Base-by-base conservation (phyloP, 2,329 filamentous ascomycete genomes). In the Lomentospora prolificans region DNA sequence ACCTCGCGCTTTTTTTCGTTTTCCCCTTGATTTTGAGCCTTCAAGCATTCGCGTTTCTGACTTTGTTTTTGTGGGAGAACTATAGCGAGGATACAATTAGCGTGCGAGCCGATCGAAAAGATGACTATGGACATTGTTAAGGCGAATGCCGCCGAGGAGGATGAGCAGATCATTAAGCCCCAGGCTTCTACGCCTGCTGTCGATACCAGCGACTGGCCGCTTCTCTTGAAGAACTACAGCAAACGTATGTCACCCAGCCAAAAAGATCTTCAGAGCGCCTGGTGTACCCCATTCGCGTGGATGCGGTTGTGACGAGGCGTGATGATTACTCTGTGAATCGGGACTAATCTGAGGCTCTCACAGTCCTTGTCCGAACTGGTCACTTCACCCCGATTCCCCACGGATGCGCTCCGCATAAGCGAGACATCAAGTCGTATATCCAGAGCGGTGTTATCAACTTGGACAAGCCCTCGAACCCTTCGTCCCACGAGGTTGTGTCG, bases 361-460 rank as follows among this genome's bases (percentile, higher is more conserved):
- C 25, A 92, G 89, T 97, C 65, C 85, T 94, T 64, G 87, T 96
- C 65, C 87, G 92, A 69, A 96, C 91, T 62, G 90, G 89, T 61
- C 92, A 99, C 74, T 99, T 95, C 75, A 97, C 92, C 31, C 94
- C 94, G 56, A 97, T 97, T 65, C 90, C 92, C 63, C 86, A 89
- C 70, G 94, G 94, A 68, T 95, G 89, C 76, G 85, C 89, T 61
- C 94, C 94, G 56, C 77, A 95, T 69, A 91, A 90, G 75, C 89
- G 94, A 72, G 92, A 97, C 71, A 81, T 99, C 68, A 96, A 96
- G 80, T 90, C 88, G 61, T 99, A 97, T 77, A 85, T 99, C 70
- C 92, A 88, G 71, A 95, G 90, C 61, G 94, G 94, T 75, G 92
- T 99, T 58, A 97, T 99, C 75, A 99, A 99, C 77, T 85, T 96